Evolutionary conservation across 495 filamentous ascomycete species (phyloP), one percentile per base, ranked within the genome.

Genomic region (Podospora anserina): DNA sequence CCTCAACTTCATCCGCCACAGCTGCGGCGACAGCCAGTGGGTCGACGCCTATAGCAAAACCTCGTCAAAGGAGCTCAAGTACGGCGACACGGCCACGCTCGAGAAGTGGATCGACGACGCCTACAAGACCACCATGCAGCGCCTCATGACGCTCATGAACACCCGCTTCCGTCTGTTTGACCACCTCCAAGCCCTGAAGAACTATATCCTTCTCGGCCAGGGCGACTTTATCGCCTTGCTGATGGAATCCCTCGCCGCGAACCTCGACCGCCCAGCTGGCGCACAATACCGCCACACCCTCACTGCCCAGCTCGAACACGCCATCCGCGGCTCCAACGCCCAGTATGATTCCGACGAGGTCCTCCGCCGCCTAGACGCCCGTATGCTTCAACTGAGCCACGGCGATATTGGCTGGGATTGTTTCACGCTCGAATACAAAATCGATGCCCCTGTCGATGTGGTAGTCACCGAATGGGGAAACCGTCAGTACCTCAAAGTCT

Each of bases 321-420:
- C 96, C 20, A 96, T 98, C 74, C 91, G 94, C 67, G 92, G 92
- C 65, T 97, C 94, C 44, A 99, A 98, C 80, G 96, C 96, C 19
- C 96, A 98, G 76, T 96, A 92, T 75, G 96, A 99, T 79, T 88
- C 89, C 9, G 88, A 90, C n/a, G 96, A 99, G 75, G 93, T 98
- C 34, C 85, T 98, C 49, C 89, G 92, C 39, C 88, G 96, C 19
- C 86, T 99, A 9, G 96, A 99, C 79, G 93, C 95, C 16, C 91
- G 96, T 60, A 97, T 98, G 92, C 86, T 97, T 53, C 93, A 97
- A 77, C 86, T 97, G 61, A 92, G 90, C 63, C 93, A 97, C 76
- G 96, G 96, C 65, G 95, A 99, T 72, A 97, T 97, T 62, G 96
- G 96, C 68, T 99, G 96, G 96, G 96, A 99, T 77, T 96, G 95